These are phyloP conservation scores for Acacia melanoxylon DNA, from an alignment of 306 rosid species.

Conservation along the genomic window DNA sequence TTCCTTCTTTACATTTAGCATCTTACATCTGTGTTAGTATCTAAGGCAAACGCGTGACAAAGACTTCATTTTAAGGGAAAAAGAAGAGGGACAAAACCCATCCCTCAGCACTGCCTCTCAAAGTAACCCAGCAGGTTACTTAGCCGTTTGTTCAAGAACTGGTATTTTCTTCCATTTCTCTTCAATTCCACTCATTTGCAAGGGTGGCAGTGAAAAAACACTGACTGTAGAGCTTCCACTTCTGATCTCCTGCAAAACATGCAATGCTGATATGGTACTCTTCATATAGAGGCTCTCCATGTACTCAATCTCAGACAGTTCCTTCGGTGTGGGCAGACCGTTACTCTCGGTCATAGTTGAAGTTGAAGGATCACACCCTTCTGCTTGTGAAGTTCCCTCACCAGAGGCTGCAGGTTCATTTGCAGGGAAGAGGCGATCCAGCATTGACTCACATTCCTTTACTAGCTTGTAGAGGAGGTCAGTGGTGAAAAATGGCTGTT, in stretches of 20 bases:
- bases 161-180: constrained; percentile 70
- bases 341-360: constrained; percentile 51
- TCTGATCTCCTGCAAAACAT: constrained; percentile 83
- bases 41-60: constrained; percentile 42
- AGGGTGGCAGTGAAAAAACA: constrained; percentile 82
- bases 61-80: constrained; percentile 35
- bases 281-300: constrained; percentile 87
- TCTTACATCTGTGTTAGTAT: constrained; percentile 70
- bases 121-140: constrained; percentile 52
- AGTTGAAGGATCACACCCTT: constrained; percentile 58
- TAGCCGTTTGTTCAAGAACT: constrained; percentile 65
- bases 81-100: constrained; percentile 2
- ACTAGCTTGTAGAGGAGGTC: constrained; percentile 95
- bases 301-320: constrained; percentile 74
- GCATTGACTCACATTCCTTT: constrained; percentile 89
- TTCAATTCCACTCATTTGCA: constrained; percentile 58
- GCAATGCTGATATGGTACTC: constrained; percentile 79
- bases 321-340: constrained; percentile 56
- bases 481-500: constrained; percentile 90
- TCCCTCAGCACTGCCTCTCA: constrained; percentile 13
- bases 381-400: constrained; percentile 49
- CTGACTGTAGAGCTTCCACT: constrained; percentile 90
- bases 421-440: constrained; percentile 71
- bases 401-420: constrained; percentile 45
- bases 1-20: constrained; percentile 47